Base-by-base conservation (phyloP, 106 monocot species). In the Phalaenopsis equestris region DNA sequence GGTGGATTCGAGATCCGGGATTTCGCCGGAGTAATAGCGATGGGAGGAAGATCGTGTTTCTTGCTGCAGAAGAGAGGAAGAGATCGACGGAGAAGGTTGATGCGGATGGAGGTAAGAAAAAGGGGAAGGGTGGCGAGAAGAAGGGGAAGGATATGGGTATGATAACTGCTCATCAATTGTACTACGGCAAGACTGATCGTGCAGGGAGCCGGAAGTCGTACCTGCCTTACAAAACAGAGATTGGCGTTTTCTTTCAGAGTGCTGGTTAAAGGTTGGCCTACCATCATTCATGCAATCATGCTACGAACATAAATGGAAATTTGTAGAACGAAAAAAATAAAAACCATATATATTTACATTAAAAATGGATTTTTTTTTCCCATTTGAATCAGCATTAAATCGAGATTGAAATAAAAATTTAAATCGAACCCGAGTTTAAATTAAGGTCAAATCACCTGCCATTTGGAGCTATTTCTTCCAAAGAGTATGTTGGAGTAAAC, bases 201-300 rank as follows among this genome's bases (percentile, higher is more conserved):
- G 39, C 11, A 16, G 38, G 16, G 38, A 67, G 61, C 11, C 41
- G 49, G 37, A 68, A 36, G 79, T 41, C 58, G 57, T 90, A 67
- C 67, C 85, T 90, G 10, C 93, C n/a, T 89, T 52, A 93, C 85
- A 81, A 75, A 75, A 78, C 52, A 23, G 64, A 65, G 24, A 65
- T 65, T 21, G 21, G 64, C 23, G 21, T 38, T 38, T 41, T 72
- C 23, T 72, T 70, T 37, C 8, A 11, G 14, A 4, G 61, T 2
- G 61, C 61, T 21, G 1, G 61, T 61, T 2, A 12, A 52, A 52
- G 52, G 52, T 30, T 30, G 30, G 30, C 30, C 30, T 30, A 30
- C 30, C 30, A 30, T 30, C 0, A 30, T 30, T 30, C 30, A 30
- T 30, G 30, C 30, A 30, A 30, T 30, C 30, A 30, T 30, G 30